phyloP scores from a whole-genome alignment of 106 monocot species.

The Dendrobium catenatum region DNA sequence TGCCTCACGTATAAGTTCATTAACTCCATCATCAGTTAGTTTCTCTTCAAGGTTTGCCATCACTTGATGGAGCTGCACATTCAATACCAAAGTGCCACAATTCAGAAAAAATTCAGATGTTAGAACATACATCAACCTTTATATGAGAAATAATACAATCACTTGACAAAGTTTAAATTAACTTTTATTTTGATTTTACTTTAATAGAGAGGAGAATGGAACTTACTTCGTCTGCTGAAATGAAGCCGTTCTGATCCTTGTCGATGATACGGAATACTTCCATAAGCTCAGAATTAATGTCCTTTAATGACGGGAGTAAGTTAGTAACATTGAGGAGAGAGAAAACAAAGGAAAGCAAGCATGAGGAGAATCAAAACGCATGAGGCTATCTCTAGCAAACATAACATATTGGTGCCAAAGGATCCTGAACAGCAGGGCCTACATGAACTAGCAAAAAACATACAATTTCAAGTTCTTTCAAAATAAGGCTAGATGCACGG shows the following conservation, averaged over 20 bases:
- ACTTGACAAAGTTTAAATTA: neutral
- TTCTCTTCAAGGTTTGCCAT: conserved; percentile 32
- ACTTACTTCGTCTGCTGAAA: conserved; percentile 35
- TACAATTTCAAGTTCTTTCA: too few relatives aligned
- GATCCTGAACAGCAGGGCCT: too few relatives aligned
- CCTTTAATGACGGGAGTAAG: neutral
- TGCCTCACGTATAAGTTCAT: conserved; percentile 29
- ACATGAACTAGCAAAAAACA: too few relatives aligned
- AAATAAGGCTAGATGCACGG: too few relatives aligned
- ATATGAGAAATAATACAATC: neutral
- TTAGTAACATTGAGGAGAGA: neutral
- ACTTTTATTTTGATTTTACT: neutral
- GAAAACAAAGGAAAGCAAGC: neutral
- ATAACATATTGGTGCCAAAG: too few relatives aligned
- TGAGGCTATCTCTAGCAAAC: too few relatives aligned
- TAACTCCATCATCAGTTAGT: conserved; percentile 24
- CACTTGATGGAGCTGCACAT: conserved; percentile 23
- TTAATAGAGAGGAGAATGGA: neutral
- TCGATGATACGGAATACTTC: conserved; percentile 32
- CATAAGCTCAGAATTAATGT: conserved; percentile 27
- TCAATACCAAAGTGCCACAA: neutral
- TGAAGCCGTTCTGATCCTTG: conserved; percentile 38
- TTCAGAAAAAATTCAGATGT: neutral
- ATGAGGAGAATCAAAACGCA: too few relatives aligned
- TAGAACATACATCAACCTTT: neutral